Base-by-base conservation (phyloP, 169 alveolate species). In the Toxoplasma gondii region DNA sequence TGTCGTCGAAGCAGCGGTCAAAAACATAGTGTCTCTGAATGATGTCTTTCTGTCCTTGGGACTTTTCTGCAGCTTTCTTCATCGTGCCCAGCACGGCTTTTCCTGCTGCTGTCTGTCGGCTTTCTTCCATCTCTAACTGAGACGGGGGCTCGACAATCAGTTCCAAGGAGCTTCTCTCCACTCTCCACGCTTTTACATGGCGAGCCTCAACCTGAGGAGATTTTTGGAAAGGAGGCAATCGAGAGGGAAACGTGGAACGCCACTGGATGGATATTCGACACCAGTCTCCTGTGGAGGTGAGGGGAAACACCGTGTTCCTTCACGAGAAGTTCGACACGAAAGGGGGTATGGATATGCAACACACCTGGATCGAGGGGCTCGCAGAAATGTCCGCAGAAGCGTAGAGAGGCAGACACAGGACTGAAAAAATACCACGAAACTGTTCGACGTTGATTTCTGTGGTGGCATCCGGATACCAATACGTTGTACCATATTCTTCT, bases 101-200 rank as follows among this genome's bases (percentile, higher is more conserved):
- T 70, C 97, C 96, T 70, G 91, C 92, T 67, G 91, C 95, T 34
- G 93, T 94, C 58, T 81, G 94, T 34, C 97, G 92, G 43, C 96
- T 96, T 58, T 95, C 96, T 91, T 94, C 92, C 95, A 96, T 90
- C 92, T 96, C 97, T 81, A 96, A 84, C 80, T 95, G 92, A 22
- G 97, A 93, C 49, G 96, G 98, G 27, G 98, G 98, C 90, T 96
- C 98, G 34, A 96, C 96, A 22, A 96, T 90, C 82, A 96, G 91
- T 53, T 95, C 97, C 97, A 96, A 92, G 54, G 94, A 87, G 27
- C 95, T 94, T 78, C 93, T 93, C 39, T 95, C 95, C 93, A 96
- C 93, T 88, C 95, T 96, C 98, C 98, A 96, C 31, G 98, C 98
- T 91, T 95, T 96, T 17, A 96, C 36, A 93, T 96, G 98, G 64